Conservation (phyloP, 108 stramenopile genomes). For the Heterococcus sp. region DNA sequence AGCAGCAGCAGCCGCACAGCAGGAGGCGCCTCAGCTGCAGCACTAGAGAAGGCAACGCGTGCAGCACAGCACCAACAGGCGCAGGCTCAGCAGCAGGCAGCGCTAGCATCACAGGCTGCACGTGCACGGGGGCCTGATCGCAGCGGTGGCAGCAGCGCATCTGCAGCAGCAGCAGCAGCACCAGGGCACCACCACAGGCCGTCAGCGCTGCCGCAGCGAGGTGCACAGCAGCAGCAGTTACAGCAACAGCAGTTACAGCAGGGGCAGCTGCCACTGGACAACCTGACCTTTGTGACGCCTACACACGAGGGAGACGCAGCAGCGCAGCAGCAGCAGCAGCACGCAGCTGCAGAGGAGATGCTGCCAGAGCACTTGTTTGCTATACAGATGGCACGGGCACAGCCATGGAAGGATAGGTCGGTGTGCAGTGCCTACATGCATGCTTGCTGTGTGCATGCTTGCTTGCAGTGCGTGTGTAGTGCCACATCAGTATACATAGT, state of each 20-base stretch:
- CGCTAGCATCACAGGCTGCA: too few relatives aligned
- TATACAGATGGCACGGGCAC: slow-evolving; percentile 40
- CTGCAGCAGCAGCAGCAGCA: neutral
- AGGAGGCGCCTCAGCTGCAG: too few relatives aligned
- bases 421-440: neutral
- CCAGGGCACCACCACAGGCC: neutral
- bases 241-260: neutral
- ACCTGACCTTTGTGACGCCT: too few relatives aligned
- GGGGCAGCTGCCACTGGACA: too few relatives aligned
- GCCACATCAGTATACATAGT: too few relatives aligned
- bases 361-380: slow-evolving; percentile 42
- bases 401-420: slow-evolving; percentile 35
- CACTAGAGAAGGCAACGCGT: too few relatives aligned
- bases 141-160: too few relatives aligned
- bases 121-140: too few relatives aligned
- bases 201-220: neutral
- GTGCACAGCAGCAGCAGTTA: neutral
- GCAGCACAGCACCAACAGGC: too few relatives aligned
- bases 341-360: slow-evolving; percentile 1
- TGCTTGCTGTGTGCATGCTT: neutral
- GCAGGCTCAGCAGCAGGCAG: too few relatives aligned
- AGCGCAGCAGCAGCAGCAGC: slow-evolving; percentile 10
- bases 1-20: too few relatives aligned
- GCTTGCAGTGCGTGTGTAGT: neutral
- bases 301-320: slow-evolving; percentile 12